Evolutionary conservation across 768 basidiomycete species (phyloP), one percentile per base, ranked within the genome.

Genomic region (Guyanaporus albipodus): DNA sequence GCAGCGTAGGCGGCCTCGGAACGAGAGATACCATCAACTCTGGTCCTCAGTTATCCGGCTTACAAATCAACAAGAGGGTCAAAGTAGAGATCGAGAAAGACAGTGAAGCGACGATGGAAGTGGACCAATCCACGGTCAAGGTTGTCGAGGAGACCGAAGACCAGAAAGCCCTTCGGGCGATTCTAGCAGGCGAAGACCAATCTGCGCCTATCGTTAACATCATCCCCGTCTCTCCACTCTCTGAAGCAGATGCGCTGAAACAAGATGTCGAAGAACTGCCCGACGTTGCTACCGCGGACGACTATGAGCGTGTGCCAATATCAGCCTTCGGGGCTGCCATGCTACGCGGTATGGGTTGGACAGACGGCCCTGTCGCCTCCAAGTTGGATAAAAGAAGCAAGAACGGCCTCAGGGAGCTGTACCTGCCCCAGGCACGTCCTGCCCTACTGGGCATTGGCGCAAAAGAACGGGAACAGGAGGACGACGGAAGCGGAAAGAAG

Each of bases 321-420:
- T 84, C 87, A 6, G 86, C 90, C 46, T 99, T 98, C 55, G 95
- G 96, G 6, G 83, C 87, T 5, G 96, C 96, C 7, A 77, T 98
- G 56, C 73, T 96, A 4, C 79, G 93, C 36, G 95, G 95, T 0
- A 98, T 98, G 96, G 94, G 94, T 3, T 97, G 92, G 92, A 88
- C 88, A 50, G 83, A 87, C 28, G 87, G 88, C 1, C 77, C 77
- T 4, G 81, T 84, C 4, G 89, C 88, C 3, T 75, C 82, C 19
- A 73, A 78, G 38, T 46, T 35, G 35, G 82, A 78, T 29, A 72
- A 77, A 8, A 75, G 80, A 14, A 75, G 54, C 2, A 66, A 67
- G 42, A 71, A 79, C 49, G 87, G 82, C 2, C 62, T 82, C 14
- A 74, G 80, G 2, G 81, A 91, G 55, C 85, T 93, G 2, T 93